phyloP scores from a whole-genome alignment of 257 asterid genomes.

The Lantana camara region DNA sequence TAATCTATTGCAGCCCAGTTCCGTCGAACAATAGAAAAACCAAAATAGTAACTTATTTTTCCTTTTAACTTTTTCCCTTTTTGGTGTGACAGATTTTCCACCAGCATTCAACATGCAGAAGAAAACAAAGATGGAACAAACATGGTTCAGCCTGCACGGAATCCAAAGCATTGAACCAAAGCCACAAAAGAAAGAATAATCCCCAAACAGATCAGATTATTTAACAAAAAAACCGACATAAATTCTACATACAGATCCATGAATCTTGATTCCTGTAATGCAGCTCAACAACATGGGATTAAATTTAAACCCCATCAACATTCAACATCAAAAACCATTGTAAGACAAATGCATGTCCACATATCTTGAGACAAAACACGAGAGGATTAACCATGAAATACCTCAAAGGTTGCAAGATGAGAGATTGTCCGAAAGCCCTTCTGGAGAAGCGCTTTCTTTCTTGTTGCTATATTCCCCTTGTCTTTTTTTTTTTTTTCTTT shows the following conservation, averaged over 20 bases:
- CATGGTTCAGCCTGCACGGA: neutral
- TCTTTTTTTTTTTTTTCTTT: neutral
- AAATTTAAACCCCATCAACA: slow-evolving; percentile 1
- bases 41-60: neutral
- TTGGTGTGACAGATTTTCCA: neutral
- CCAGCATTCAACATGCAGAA: slow-evolving; percentile 10
- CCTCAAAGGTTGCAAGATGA: slow-evolving; percentile 15
- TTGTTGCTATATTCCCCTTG: slow-evolving; percentile 5
- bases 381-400: too few species aligned
- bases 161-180: slow-evolving; percentile 11
- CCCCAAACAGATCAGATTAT: neutral
- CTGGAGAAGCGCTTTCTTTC: too few species aligned
- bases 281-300: slow-evolving; percentile 11
- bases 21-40: neutral
- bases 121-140: slow-evolving; percentile 2
- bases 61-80: neutral
- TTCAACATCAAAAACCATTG: neutral
- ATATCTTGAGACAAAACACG: neutral
- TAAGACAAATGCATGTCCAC: neutral
- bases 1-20: neutral
- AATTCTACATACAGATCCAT: slow-evolving; percentile 27
- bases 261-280: slow-evolving; percentile 13
- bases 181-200: neutral
- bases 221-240: neutral
- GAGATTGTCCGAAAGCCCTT: slow-evolving; percentile 25